Evolutionary conservation across 2,329 filamentous ascomycete species (phyloP).

Genomic region (Trichoderma atroviride): DNA sequence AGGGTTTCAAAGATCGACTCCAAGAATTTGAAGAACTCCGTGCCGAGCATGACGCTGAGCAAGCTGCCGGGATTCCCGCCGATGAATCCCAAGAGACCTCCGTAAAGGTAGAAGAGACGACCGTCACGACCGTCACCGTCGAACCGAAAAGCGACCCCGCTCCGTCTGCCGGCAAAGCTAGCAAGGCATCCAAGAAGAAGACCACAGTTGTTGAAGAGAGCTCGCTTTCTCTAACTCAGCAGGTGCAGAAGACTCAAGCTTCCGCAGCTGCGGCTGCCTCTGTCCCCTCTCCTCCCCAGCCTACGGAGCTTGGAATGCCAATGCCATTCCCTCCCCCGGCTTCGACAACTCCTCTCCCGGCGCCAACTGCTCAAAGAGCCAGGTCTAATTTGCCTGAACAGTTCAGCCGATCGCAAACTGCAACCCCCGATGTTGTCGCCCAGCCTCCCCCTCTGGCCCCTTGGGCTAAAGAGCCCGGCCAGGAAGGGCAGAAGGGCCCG

Average conservation of each 20-base stretch:
- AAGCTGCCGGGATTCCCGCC: constrained; percentile 36
- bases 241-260: constrained; percentile 75
- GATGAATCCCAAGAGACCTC: constrained; percentile 26
- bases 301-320: constrained; percentile 65
- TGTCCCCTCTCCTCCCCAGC: constrained; percentile 42
- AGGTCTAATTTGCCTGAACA: constrained; percentile 81
- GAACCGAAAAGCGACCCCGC: constrained; percentile 23
- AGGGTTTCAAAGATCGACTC: constrained; percentile 71
- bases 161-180: constrained; percentile 31
- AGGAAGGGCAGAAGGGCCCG: constrained; percentile 74
- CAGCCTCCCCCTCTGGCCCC: constrained; percentile 78
- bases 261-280: constrained; percentile 44
- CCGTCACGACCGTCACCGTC: constrained; percentile 5
- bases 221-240: constrained; percentile 73
- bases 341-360: constrained; percentile 80
- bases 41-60: constrained; percentile 67
- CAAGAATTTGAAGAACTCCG: constrained; percentile 81
- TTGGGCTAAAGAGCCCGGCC: constrained; percentile 86
- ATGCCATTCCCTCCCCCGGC: constrained; percentile 74
- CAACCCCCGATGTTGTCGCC: constrained; percentile 65
- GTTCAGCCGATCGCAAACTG: constrained; percentile 70
- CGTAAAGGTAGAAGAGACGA: constrained; percentile 11
- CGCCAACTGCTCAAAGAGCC: constrained; percentile 83
- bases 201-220: constrained; percentile 36
- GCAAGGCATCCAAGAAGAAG: constrained; percentile 40